Conservation (phyloP, 495 filamentous ascomycete species). For the Neurospora intermedia region DNA sequence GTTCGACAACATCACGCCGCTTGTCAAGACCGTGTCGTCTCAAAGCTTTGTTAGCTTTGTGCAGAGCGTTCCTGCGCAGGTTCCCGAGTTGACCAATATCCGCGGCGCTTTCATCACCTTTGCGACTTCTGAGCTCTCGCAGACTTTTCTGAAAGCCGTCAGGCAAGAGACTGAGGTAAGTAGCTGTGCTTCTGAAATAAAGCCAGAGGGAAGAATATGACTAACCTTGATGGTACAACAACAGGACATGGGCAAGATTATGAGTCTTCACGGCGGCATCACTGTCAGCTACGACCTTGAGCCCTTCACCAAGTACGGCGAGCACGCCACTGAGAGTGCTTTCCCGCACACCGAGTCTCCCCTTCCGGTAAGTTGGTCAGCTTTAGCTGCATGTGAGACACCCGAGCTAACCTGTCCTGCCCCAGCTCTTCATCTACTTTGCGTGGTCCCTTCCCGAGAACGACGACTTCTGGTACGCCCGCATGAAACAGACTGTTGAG, state of each 20-base stretch:
- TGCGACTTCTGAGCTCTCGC: constrained; percentile 12
- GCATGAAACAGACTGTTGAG: constrained; percentile 6
- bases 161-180: constrained; percentile 8
- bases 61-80: constrained; percentile 6
- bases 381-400: too few species aligned
- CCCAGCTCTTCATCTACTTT: constrained; percentile 17
- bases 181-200: background rate
- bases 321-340: constrained; percentile 13
- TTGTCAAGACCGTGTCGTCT: constrained; percentile 36
- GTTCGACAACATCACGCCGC: constrained; percentile 41
- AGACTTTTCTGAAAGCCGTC: constrained; percentile 8
- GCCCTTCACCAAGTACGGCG: constrained; percentile 15
- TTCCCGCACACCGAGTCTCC: constrained; percentile 16
- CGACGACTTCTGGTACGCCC: constrained; percentile 14
- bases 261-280: constrained; percentile 3
- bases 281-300: constrained; percentile 16
- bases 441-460: constrained; percentile 9
- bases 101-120: constrained; percentile 15
- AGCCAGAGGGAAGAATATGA: background rate
- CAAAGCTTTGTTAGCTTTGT: constrained; percentile 42
- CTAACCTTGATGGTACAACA: background rate
- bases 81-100: constrained; percentile 4
- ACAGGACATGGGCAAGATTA: constrained; percentile 4
- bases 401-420: constrained; percentile 2
- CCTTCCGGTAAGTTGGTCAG: constrained; percentile 18